Conservation (phyloP, 306 rosid species). For the Cicer pinnatifidum region DNA sequence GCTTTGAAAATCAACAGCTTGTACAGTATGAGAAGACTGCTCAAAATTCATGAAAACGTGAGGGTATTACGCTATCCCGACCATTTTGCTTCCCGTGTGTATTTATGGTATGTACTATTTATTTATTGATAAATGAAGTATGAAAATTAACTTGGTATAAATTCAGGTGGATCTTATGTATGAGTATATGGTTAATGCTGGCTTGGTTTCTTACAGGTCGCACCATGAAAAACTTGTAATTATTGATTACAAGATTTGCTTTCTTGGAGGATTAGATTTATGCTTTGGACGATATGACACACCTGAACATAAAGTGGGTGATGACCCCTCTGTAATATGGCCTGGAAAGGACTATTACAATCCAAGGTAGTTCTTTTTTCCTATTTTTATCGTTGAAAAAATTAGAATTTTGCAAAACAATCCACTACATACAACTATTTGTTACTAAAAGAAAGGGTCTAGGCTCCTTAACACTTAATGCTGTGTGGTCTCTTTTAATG, state of each 20-base stretch:
- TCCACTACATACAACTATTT: slow-evolving; percentile 1
- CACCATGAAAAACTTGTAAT: slow-evolving; percentile 99
- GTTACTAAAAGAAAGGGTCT: slow-evolving; percentile 13
- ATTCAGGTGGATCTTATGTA: slow-evolving; percentile 38
- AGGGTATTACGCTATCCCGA: slow-evolving; percentile 93
- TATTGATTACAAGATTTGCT: slow-evolving; percentile 91
- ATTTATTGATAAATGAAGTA: slow-evolving; percentile 29
- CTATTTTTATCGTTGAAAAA: neutral
- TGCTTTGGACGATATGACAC: slow-evolving; percentile 99
- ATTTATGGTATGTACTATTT: slow-evolving; percentile 73
- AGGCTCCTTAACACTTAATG: slow-evolving; percentile 22
- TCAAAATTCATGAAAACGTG: slow-evolving; percentile 90
- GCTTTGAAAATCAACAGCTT: slow-evolving; percentile 94
- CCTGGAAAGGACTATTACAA: slow-evolving; percentile 99
- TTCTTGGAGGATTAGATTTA: slow-evolving; percentile 92
- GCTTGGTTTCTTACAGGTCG: slow-evolving; percentile 76
- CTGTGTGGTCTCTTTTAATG: slow-evolving; percentile 10
- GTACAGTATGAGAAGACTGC: slow-evolving; percentile 86
- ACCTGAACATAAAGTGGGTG: slow-evolving; percentile 89
- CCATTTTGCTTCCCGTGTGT: slow-evolving; percentile 87
- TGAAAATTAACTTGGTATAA: slow-evolving; percentile 37
- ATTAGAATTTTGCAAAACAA: slow-evolving; percentile 33
- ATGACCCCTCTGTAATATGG: slow-evolving; percentile 78
- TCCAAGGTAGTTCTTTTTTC: slow-evolving; percentile 67
- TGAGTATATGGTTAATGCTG: slow-evolving; percentile 39